Evolutionary conservation across 805 yeast species (phyloP).

Genomic region (Saturnispora quitensis): DNA sequence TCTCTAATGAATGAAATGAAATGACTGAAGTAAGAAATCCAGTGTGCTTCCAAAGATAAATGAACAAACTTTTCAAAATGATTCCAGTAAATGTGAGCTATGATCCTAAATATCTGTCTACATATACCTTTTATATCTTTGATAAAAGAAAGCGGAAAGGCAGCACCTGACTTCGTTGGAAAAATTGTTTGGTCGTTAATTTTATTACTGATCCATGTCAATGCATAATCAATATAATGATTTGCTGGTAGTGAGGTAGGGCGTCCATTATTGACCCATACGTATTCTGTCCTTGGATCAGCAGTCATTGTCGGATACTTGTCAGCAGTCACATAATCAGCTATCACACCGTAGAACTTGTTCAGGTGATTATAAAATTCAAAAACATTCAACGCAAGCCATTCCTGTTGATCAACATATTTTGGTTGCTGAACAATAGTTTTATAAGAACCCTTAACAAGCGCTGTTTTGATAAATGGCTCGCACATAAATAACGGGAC

Average conservation of each 20-base stretch:
- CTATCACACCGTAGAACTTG: slow-evolving; percentile 82
- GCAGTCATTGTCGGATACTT: slow-evolving; percentile 92
- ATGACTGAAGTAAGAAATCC: slow-evolving; percentile 96
- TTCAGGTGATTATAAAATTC: slow-evolving; percentile 80
- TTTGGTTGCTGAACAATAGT: slow-evolving; percentile 93
- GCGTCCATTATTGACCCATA: slow-evolving; percentile 70
- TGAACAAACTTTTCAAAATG: slow-evolving; percentile 94
- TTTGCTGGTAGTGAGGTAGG: slow-evolving; percentile 83
- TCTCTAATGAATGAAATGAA: slow-evolving; percentile 81
- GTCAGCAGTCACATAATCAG: slow-evolving; percentile 87
- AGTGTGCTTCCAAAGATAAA: slow-evolving; percentile 87
- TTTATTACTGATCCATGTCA: slow-evolving; percentile 83
- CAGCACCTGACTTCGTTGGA: slow-evolving; percentile 84
- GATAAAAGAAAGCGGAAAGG: slow-evolving; percentile 80
- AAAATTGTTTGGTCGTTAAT: slow-evolving; percentile 82
- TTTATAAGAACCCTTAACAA: slow-evolving; percentile 93
- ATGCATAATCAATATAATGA: slow-evolving; percentile 85
- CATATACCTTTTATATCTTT: slow-evolving; percentile 80
- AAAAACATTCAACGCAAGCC: slow-evolving; percentile 90
- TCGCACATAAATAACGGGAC: slow-evolving; percentile 74
- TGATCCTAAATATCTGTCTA: slow-evolving; percentile 88
- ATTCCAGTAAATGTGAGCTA: slow-evolving; percentile 90
- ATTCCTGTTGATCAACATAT: slow-evolving; percentile 88
- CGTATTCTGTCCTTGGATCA: slow-evolving; percentile 82
- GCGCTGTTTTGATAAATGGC: slow-evolving; percentile 87